phyloP scores from a whole-genome alignment of 2,329 filamentous ascomycete genomes.

The Cordyceps javanica region DNA sequence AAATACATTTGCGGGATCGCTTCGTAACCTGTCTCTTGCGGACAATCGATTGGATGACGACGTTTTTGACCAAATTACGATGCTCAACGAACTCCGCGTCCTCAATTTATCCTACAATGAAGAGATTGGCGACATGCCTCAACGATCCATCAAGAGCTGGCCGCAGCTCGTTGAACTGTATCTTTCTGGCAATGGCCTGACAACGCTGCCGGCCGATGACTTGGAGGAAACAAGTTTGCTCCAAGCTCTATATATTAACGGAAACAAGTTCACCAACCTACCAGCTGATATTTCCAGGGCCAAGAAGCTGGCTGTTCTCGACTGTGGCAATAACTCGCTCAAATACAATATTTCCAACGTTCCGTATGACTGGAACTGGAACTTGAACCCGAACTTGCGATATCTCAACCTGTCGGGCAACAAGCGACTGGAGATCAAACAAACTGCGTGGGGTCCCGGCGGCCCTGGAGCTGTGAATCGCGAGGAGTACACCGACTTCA shows the following conservation, averaged over 20 bases:
- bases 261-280: slow-evolving; percentile 94
- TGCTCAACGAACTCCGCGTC: slow-evolving; percentile 76
- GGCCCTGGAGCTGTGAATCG: slow-evolving; percentile 48
- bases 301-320: slow-evolving; percentile 82
- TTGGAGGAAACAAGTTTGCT: slow-evolving; percentile 83
- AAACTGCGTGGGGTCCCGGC: slow-evolving; percentile 43
- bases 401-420: slow-evolving; percentile 97
- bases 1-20: slow-evolving; percentile 81
- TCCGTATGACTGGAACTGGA: slow-evolving; percentile 99
- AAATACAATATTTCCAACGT: slow-evolving; percentile 99
- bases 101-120: slow-evolving; percentile 95
- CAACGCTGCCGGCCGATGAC: slow-evolving; percentile 86
- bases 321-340: slow-evolving; percentile 89
- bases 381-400: slow-evolving; percentile 89
- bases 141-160: slow-evolving; percentile 83
- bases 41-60: slow-evolving; percentile 94
- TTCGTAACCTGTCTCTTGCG: slow-evolving; percentile 79
- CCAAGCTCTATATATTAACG: slow-evolving; percentile 90
- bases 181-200: slow-evolving; percentile 89
- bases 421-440: slow-evolving; percentile 87
- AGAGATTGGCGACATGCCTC: slow-evolving; percentile 78
- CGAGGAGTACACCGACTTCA: slow-evolving; percentile 79
- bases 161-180: slow-evolving; percentile 87
- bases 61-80: slow-evolving; percentile 83
- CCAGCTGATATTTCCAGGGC: slow-evolving; percentile 94